These are phyloP conservation scores for Isoetes taiwanensis DNA, from an alignment of 75 land plant genomes.

Conservation along the genomic window DNA sequence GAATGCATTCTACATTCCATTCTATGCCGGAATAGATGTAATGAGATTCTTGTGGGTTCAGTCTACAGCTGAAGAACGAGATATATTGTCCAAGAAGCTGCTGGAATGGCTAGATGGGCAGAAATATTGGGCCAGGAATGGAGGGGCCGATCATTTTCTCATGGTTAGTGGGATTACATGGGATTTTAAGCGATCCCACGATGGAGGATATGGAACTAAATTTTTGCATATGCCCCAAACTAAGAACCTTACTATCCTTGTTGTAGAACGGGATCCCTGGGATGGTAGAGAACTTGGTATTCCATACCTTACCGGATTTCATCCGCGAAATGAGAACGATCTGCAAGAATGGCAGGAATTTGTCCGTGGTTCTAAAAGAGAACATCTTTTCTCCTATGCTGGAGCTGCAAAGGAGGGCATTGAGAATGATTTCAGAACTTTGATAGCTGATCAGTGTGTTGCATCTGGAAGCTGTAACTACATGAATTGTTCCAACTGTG, in stretches of 20 bases:
- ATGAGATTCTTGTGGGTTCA: constrained; percentile 42
- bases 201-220: constrained; percentile 48
- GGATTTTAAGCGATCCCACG: constrained; percentile 54
- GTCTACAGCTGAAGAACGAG: constrained; percentile 24
- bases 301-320: constrained; percentile 79
- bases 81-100: constrained; percentile 29
- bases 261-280: constrained; percentile 80
- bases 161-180: constrained; percentile 62
- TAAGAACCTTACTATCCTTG: constrained; percentile 47
- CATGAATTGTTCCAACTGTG: background rate
- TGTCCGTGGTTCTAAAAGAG: constrained; percentile 24
- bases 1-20: constrained; percentile 60
- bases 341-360: constrained; percentile 38
- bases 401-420: constrained; percentile 24
- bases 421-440: background rate
- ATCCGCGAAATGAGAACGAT: constrained; percentile 41
- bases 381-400: constrained; percentile 43
- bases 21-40: constrained; percentile 68
- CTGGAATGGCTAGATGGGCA: constrained; percentile 40
- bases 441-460: background rate
- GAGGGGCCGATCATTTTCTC: constrained; percentile 61
- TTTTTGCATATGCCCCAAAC: constrained; percentile 37
- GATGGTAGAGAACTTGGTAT: constrained; percentile 55
- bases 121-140: constrained; percentile 20
- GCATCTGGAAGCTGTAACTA: background rate